Base-by-base conservation (phyloP, 768 basidiomycete genomes). In the Fomitopsis serialis region DNA sequence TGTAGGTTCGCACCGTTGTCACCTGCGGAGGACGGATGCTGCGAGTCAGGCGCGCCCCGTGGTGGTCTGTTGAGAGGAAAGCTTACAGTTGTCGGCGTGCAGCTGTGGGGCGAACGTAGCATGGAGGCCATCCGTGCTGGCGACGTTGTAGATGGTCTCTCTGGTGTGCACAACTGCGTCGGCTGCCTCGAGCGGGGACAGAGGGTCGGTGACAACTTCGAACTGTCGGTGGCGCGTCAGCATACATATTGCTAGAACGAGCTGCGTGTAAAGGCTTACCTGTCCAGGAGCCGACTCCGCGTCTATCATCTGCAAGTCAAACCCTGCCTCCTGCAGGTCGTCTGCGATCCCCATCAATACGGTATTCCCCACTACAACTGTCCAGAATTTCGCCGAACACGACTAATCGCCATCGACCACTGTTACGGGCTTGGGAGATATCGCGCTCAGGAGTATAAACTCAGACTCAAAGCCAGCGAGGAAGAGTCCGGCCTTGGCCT, bases 261-360 rank as follows among this genome's bases (percentile, higher is more conserved):
- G 34, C 6, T 22, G 17, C n/a, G 43, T 21, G 10, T 3, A 27
- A 21, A 43, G 25, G 45, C 67, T n/a, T 34, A 81, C 80, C 74
- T 86, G 85, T 15, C 87, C 86, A 2, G 84, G 83, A 1, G 85
- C 87, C 8, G 76, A 81, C 66, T 89, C 87, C 0, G 80, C 64
- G 54, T 88, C 87, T 56, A 81, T 82, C 79, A 85, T 79, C 63
- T 85, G 75, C 6, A 90, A 66, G 61, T 82, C 81, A 8, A 89
- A 77, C 0, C 77, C 79, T 2, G 78, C 74, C 0, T 44, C 58
- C 45, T 70, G 60, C 3, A 90, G 64, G 11, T 69, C 68, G 35
- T 80, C 71, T 0, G 75, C 78, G 17, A 88, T 88, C 52, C 87
- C 85, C 52, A 80, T 74, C 2, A 89, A 58, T 0, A 77, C 76